These are phyloP conservation scores for Crucihimalaya himalaica DNA, from an alignment of 345 rosid species.

Conservation along the genomic window DNA sequence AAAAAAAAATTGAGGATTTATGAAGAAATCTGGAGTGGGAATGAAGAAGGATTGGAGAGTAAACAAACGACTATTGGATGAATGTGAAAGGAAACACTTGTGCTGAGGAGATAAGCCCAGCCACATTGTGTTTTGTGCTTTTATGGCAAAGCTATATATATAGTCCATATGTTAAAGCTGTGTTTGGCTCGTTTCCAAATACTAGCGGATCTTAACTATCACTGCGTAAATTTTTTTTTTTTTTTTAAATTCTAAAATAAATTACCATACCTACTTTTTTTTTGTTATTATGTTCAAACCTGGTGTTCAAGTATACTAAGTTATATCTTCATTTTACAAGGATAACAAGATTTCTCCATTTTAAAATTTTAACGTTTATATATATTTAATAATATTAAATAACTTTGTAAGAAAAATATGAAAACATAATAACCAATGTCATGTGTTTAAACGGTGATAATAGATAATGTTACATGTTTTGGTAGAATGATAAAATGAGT, in stretches of 20 bases:
- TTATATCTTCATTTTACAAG: too few relatives aligned
- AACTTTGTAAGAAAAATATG: neutral
- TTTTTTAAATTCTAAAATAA: too few relatives aligned
- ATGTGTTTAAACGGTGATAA: neutral
- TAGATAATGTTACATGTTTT: neutral
- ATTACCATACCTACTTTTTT: too few relatives aligned
- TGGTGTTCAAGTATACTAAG: too few relatives aligned
- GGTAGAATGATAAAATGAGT: neutral
- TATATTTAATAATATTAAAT: neutral
- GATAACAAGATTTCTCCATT: too few relatives aligned
- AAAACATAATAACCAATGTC: neutral
- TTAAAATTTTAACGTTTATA: too few relatives aligned
- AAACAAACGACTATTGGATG: slow-evolving; percentile 19
- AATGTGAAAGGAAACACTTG: slow-evolving; percentile 9
- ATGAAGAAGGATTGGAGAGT: slow-evolving; percentile 16
- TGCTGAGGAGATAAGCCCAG: slow-evolving; percentile 34
- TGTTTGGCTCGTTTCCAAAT: slow-evolving; percentile 20
- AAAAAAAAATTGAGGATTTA: neutral
- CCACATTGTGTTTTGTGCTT: slow-evolving; percentile 23
- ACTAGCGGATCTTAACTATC: too few relatives aligned
- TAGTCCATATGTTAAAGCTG: slow-evolving; percentile 10
- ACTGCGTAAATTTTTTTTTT: too few relatives aligned
- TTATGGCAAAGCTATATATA: slow-evolving; percentile 20
- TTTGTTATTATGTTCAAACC: too few relatives aligned
- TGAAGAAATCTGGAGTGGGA: neutral